Evolutionary conservation across 768 basidiomycete species (phyloP).

Genomic region (Rhodosporidiobolus odoratus): DNA sequence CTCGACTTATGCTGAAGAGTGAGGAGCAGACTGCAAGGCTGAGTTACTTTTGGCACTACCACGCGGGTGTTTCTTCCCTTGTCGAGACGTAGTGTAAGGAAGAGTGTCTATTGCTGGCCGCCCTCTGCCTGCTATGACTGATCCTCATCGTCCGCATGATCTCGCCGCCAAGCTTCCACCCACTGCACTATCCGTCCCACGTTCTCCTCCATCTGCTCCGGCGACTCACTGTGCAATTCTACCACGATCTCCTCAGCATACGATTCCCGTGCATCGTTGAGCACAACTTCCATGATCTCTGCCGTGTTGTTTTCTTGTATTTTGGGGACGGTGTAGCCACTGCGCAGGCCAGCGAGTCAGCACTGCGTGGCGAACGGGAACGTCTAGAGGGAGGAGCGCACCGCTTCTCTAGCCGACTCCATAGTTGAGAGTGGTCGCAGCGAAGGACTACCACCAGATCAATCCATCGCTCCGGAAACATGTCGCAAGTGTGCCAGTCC

Average conservation of each 20-base stretch:
- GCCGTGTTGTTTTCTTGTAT: conserved; percentile 98
- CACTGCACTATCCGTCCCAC: conserved; percentile 80
- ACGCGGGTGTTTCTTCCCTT: too few relatives aligned
- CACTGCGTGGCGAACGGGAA: not conserved
- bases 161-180: conserved; percentile 65
- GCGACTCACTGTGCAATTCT: conserved; percentile 69
- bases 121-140: conserved; percentile 11
- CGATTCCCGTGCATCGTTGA: conserved; percentile 79
- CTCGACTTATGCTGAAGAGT: too few relatives aligned
- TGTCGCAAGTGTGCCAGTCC: conserved; percentile 90
- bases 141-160: conserved; percentile 42
- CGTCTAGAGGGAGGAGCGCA: conserved; percentile 45
- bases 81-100: too few relatives aligned
- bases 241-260: conserved; percentile 83
- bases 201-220: conserved; percentile 77
- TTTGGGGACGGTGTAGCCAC: conserved; percentile 75
- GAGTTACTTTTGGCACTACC: too few relatives aligned
- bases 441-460: conserved; percentile 89
- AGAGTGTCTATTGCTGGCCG: not conserved
- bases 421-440: conserved; percentile 78
- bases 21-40: too few relatives aligned
- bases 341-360: conserved; percentile 3
- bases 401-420: conserved; percentile 88
- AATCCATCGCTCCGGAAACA: conserved; percentile 93
- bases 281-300: conserved; percentile 91